phyloP scores from a whole-genome alignment of 2,329 filamentous ascomycete genomes.

The Alternaria solani region DNA sequence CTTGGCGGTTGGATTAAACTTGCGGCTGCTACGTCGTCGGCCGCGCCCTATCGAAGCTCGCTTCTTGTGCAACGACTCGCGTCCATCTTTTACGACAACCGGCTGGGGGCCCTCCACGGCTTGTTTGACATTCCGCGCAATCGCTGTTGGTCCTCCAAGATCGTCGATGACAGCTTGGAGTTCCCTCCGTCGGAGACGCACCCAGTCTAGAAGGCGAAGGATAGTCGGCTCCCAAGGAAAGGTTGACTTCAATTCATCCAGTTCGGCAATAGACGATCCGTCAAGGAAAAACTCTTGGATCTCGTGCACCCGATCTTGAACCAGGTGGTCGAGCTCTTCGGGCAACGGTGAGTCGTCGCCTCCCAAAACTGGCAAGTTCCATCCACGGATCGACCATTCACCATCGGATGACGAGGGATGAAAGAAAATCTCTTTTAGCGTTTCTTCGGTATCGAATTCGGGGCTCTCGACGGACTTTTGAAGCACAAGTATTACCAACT shows the following conservation, averaged over 20 bases:
- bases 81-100: constrained; percentile 8
- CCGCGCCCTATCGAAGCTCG: constrained; percentile 39
- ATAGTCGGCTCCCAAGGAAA: constrained; percentile 63
- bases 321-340: constrained; percentile 41
- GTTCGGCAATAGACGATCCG: not conserved
- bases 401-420: constrained; percentile 20
- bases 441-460: constrained; percentile 51
- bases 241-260: constrained; percentile 24
- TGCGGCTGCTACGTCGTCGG: constrained; percentile 40
- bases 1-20: constrained; percentile 38
- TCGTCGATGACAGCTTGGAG: constrained; percentile 54
- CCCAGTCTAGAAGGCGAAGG: constrained; percentile 57
- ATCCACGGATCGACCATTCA: constrained; percentile 36
- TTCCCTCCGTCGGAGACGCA: constrained; percentile 55
- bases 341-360: constrained; percentile 50
- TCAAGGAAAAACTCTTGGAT: constrained; percentile 48
- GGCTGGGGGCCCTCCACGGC: constrained; percentile 26
- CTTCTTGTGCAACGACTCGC: constrained; percentile 33
- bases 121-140: constrained; percentile 44
- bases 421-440: constrained; percentile 56
- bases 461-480: constrained; percentile 41
- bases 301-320: constrained; percentile 50
- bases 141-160: constrained; percentile 55
- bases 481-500: constrained; percentile 59
- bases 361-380: constrained; percentile 48